These are phyloP conservation scores for Trichoderma hamatum DNA, from an alignment of 2,329 filamentous ascomycete species.

Conservation along the genomic window DNA sequence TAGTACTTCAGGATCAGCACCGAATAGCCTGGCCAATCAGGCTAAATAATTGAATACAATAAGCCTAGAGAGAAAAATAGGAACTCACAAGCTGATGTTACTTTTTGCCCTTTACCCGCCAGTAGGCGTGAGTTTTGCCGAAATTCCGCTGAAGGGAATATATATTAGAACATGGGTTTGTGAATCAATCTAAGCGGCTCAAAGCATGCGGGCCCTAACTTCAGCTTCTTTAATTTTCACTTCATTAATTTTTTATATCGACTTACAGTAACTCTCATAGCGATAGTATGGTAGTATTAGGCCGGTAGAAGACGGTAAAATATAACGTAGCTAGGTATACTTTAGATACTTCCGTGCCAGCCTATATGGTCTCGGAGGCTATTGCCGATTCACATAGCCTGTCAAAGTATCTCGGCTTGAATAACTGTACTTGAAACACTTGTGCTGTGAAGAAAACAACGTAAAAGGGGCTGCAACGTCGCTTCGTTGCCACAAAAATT, in stretches of 20 bases:
- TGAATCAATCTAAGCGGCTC: background rate
- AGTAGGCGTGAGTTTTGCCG: constrained; percentile 12
- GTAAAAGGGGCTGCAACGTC: background rate
- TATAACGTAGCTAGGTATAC: background rate
- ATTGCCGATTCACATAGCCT: constrained; percentile 7
- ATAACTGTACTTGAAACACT: background rate
- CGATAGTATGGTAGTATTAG: background rate
- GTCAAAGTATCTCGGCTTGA: background rate
- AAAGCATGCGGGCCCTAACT: background rate
- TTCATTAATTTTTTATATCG: background rate
- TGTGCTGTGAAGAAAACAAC: background rate
- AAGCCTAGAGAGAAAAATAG: background rate
- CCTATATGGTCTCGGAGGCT: constrained; percentile 13
- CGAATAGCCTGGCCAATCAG: constrained; percentile 17
- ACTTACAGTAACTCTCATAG: background rate
- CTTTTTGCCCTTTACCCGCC: background rate
- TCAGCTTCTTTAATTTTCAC: background rate
- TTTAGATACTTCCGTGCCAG: background rate
- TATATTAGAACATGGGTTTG: background rate
- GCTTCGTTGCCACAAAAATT: background rate
- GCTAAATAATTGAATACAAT: constrained; percentile 14
- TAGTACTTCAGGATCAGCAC: background rate
- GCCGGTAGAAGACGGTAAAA: constrained; percentile 13
- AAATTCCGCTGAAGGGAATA: constrained; percentile 11
- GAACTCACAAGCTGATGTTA: background rate